Evolutionary conservation across 2,329 filamentous ascomycete genomes (phyloP), one percentile per base, ranked within the genome.

Genomic region (Pestalotiopsis sp.): DNA sequence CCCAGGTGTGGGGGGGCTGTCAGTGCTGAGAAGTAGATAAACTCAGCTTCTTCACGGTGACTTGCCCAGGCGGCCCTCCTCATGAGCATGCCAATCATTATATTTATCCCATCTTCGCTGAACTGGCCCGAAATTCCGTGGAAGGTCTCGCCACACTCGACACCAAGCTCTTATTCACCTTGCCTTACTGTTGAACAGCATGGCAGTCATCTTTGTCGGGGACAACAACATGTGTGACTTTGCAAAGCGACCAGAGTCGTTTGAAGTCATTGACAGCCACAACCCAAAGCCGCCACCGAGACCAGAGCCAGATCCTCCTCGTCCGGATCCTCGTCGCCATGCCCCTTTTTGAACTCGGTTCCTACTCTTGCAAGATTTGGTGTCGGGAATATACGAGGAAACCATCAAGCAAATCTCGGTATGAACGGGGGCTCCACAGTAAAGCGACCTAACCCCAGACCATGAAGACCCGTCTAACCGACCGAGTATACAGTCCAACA

Each of bases 291-390:
- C 78, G 41, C 74, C 75, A 64, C 78, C 78, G 49, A 73, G 70
- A 27, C 77, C 78, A 20, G 75, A 78, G 39, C 77, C 78, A 61
- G 75, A 76, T 14, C 75, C 74, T 4, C 78, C 78, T 41, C 72
- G 75, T 25, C 77, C 77, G 57, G 71, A 74, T 7, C 67, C 61
- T 23, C 76, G 76, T 23, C 61, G 61, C 9, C 61, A 36, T 27
- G 27, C 57, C 27, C 23, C 57, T 59, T 36, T 59, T 36, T 52
- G 45, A 52, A 11, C 14, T n/a, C 17, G n/a, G 20, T n/a, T 52
- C 17, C 45, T 52, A 52, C 20, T 52, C 17, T 52, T 17, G 45
- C 45, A 52, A 23, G 6, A n/a, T 52, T n/a, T 59, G 23, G 27
- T 59, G 57, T 59, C 57, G 25, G 23, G 57, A 27, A 36, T 59